These are phyloP conservation scores for Claviceps sp. DNA, from an alignment of 2,329 filamentous ascomycete species.

Conservation along the genomic window DNA sequence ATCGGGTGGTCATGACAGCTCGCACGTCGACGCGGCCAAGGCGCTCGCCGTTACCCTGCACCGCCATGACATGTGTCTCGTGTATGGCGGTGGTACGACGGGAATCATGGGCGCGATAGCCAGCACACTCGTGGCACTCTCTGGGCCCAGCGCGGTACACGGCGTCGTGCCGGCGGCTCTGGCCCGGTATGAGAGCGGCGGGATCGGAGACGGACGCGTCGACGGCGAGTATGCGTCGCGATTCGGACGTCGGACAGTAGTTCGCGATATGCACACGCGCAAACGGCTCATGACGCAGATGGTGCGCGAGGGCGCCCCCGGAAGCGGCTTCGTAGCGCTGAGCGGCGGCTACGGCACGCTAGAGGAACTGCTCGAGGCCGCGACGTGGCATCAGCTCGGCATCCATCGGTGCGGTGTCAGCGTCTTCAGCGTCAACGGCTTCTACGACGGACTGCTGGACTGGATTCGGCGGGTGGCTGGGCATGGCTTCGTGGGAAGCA, in stretches of 20 bases:
- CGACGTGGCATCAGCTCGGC: conserved; percentile 88
- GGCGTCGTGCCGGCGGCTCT: conserved; percentile 83
- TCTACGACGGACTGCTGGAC: conserved; percentile 71
- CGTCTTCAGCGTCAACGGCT: conserved; percentile 73
- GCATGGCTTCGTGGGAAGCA: conserved; percentile 54
- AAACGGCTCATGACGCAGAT: conserved; percentile 85
- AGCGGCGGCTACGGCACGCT: conserved; percentile 83
- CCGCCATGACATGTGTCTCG: conserved; percentile 60
- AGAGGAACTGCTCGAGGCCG: conserved; percentile 82
- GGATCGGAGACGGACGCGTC: conserved; percentile 28
- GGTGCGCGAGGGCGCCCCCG: conserved; percentile 68
- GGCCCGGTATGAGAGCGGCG: conserved; percentile 59
- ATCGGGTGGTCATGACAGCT: conserved; percentile 50
- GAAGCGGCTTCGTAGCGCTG: conserved; percentile 80
- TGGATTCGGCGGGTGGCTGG: conserved; percentile 67
- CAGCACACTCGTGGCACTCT: conserved; percentile 67
- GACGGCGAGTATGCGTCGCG: conserved; percentile 31
- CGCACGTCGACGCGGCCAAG: conserved; percentile 65
- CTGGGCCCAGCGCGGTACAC: conserved; percentile 69
- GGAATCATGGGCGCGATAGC: conserved; percentile 92
- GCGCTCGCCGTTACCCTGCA: conserved; percentile 61
- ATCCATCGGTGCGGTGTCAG: conserved; percentile 72
- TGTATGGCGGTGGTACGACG: conserved; percentile 86
- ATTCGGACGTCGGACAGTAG: conserved; percentile 75
- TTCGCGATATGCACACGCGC: conserved; percentile 86